Conservation (phyloP, 768 basidiomycete species). For the Russula abietina region DNA sequence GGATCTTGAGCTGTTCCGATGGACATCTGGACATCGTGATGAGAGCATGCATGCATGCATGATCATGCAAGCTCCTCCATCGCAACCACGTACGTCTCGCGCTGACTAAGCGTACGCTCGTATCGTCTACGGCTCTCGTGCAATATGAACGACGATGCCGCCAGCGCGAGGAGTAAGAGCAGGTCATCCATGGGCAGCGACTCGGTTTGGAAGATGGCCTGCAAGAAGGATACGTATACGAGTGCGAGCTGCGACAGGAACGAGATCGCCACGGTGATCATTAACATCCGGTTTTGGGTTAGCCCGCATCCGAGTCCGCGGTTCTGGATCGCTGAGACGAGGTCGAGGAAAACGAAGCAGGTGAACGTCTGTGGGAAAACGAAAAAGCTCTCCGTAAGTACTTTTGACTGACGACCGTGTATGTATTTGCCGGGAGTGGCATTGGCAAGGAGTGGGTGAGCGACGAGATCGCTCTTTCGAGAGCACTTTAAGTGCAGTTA, state of each 20-base stretch:
- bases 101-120: constrained; percentile 58
- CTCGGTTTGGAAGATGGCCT: constrained; percentile 90
- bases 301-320: constrained; percentile 84
- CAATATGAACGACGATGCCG: constrained; percentile 52
- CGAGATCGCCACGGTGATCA: constrained; percentile 82
- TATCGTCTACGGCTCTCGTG: constrained; percentile 78
- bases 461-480: no score
- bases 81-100: constrained; percentile 43
- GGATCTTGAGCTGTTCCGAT: no score
- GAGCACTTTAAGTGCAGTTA: no score
- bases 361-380: constrained; percentile 71
- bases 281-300: constrained; percentile 81
- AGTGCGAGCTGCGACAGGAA: constrained; percentile 78
- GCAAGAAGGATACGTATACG: constrained; percentile 88
- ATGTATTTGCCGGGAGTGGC: not conserved
- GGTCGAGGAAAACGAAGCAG: constrained; percentile 93
- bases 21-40: no score
- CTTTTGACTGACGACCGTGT: no score
- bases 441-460: not conserved
- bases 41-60: no score
- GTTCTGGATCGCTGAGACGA: constrained; percentile 91
- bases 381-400: not conserved
- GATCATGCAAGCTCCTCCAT: constrained; percentile 54
- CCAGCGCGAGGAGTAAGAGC: constrained; percentile 61
- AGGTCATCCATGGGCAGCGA: constrained; percentile 66